These are phyloP conservation scores for Liriodendron chinense DNA, from an alignment of 164 flowering plant genomes.

Conservation along the genomic window DNA sequence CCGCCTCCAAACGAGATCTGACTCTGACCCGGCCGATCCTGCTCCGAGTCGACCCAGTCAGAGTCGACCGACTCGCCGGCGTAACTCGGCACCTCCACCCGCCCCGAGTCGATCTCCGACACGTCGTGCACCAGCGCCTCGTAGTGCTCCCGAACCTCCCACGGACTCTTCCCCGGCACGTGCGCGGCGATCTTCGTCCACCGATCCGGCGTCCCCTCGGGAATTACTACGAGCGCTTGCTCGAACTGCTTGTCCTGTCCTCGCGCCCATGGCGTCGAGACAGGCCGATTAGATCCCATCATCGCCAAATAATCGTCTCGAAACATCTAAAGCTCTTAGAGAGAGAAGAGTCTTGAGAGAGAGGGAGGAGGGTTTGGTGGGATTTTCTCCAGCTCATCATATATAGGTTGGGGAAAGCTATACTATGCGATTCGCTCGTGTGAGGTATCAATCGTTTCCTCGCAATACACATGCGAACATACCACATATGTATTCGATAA, in stretches of 20 bases:
- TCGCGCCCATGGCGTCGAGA: constrained; percentile 33
- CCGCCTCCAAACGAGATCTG: constrained; percentile 40
- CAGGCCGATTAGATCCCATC: neutral
- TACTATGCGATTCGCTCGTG: neutral
- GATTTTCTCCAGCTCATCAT: neutral
- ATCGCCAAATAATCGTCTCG: constrained; percentile 7
- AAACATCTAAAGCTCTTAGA: constrained; percentile 5
- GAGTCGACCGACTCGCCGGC: constrained; percentile 26
- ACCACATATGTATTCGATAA: no score
- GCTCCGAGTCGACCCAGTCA: constrained; percentile 18
- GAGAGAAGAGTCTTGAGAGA: neutral
- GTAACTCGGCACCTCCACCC: constrained; percentile 51
- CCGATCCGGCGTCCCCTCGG: constrained; percentile 42
- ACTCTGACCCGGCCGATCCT: neutral
- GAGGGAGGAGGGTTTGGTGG: neutral
- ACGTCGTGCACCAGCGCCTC: constrained; percentile 49
- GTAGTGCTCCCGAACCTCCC: constrained; percentile 53
- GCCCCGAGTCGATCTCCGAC: constrained; percentile 55
- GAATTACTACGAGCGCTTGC: constrained; percentile 39
- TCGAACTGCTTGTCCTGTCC: constrained; percentile 64
- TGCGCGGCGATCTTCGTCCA: constrained; percentile 53
- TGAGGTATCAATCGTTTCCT: neutral
- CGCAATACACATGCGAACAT: neutral
- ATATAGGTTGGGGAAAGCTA: neutral
- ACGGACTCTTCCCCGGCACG: constrained; percentile 48